Base-by-base conservation (phyloP, 2,329 filamentous ascomycete species). In the Exserohilum rostratum region DNA sequence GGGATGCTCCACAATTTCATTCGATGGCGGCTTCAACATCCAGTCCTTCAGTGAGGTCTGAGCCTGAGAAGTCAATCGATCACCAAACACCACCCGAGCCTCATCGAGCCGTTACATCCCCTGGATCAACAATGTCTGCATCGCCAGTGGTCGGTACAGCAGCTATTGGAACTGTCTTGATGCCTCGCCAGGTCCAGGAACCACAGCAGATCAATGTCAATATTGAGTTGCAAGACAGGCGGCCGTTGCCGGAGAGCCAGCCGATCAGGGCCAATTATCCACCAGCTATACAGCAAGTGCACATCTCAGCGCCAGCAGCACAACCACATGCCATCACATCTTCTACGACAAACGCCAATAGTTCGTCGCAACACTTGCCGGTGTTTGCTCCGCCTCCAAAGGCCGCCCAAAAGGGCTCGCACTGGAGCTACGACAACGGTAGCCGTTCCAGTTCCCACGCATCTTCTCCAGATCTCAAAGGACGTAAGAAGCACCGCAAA, bases 361-460 rank as follows among this genome's bases (percentile, higher is more conserved):
- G 35, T 34, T 48, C 60, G 25, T 58, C 53, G 27, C 62, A 63
- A 29, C 50, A 37, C 12, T 50, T 66, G 20, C 70, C 69, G 3
- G 57, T 66, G 5, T 74, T 74, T 50, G 68, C 68, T 13, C 71
- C 71, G 33, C 71, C 71, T 17, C 71, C 71, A 17, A 67, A 58
- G 2, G 60, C 52, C 25, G 55, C 63, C n/a, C 54, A 63, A 22
- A 73, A 68, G 20, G 48, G 50, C 18, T 68, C 65, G 5, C 65
- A 67, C 27, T 68, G 64, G 49, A 67, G 62, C 55, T 67, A 68
- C 48, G 64, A 65, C 15, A 39, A 68, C 12, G 56, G 49, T 33
- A 73, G 70, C 34, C 65, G 65, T 22, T 50, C 65, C 6, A 70
- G 65, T 33, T 67, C 69, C 17, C 55, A 60, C 12, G 50, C 53